phyloP scores from a whole-genome alignment of 2,329 filamentous ascomycete genomes.

The Penicillium sp. region DNA sequence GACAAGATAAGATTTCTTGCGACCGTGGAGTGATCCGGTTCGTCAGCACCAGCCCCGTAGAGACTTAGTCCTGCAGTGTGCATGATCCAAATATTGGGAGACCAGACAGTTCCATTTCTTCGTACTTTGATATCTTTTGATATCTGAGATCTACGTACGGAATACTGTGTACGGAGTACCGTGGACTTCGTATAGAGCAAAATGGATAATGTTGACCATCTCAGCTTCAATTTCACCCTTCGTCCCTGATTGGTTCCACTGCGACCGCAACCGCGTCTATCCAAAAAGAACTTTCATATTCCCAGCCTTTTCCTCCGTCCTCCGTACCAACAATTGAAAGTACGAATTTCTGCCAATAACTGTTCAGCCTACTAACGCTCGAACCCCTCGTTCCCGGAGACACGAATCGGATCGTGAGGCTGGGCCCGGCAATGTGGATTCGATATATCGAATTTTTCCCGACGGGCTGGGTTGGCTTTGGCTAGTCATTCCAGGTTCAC shows the following conservation, averaged over 20 bases:
- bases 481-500: background rate
- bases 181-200: no score
- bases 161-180: no score
- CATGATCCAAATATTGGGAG: background rate
- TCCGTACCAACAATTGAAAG: background rate
- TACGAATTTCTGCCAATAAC: background rate
- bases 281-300: background rate
- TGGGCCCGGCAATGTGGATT: slow-evolving; percentile 1
- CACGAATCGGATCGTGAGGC: slow-evolving; percentile 3
- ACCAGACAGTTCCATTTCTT: no score
- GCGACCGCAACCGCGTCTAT: background rate
- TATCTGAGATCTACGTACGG: no score
- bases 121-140: no score
- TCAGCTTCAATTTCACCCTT: background rate
- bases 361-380: background rate
- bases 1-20: background rate
- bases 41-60: background rate
- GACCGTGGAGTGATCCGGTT: background rate
- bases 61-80: background rate
- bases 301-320: background rate
- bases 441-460: slow-evolving; percentile 4
- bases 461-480: background rate
- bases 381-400: background rate
- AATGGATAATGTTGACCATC: no score
- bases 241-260: background rate